Evolutionary conservation across 352 stramenopile species (phyloP), one percentile per base, ranked within the genome.

Genomic region (Globisporangium nagaii): DNA sequence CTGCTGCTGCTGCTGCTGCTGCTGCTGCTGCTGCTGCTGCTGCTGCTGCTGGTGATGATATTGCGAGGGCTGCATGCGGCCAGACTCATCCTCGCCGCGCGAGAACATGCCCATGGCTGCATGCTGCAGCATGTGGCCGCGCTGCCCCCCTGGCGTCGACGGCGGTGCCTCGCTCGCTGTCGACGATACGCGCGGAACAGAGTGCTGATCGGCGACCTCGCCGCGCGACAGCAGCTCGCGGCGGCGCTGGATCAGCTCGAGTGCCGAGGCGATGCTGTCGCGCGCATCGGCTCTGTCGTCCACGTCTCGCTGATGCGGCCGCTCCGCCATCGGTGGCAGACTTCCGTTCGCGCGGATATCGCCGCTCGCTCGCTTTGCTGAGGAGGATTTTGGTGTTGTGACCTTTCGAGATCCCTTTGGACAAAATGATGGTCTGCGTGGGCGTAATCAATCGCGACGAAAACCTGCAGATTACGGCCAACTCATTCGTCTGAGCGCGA

Each of bases 231-330:
- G 45, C 13, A 49, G 40, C 37, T 58, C 52, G n/a, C 56, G 52
- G 1, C 48, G 56, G 11, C 39, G 56, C 8, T 58, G 53, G 53
- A 70, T 57, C 17, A 66, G 56, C 39, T 57, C 58, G 3, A 73
- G 54, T 17, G 53, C 53, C 1, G 53, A 40, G 15, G 19, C 28
- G 36, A 61, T 53, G 30, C 31, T 45, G 22, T 27, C 52, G 8
- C 50, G 17, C 19, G 22, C 37, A 17, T 25, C 30, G 15, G 35
- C 10, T 30, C 28, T 27, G 45, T 41, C 15, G 44, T 13, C 28
- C 13, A 22, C n/a, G 6, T 30, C 30, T 25, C 1, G 49, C 10
- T 32, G 42, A 2, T 48, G 42, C 24, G 32, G 25, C 25, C 34
- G 44, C 34, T 17, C 31, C 7, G 13, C 32, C 46, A 53, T 44